Base-by-base conservation (phyloP, 1,284 basidiomycete species). In the Anthracocystis walkeri region DNA sequence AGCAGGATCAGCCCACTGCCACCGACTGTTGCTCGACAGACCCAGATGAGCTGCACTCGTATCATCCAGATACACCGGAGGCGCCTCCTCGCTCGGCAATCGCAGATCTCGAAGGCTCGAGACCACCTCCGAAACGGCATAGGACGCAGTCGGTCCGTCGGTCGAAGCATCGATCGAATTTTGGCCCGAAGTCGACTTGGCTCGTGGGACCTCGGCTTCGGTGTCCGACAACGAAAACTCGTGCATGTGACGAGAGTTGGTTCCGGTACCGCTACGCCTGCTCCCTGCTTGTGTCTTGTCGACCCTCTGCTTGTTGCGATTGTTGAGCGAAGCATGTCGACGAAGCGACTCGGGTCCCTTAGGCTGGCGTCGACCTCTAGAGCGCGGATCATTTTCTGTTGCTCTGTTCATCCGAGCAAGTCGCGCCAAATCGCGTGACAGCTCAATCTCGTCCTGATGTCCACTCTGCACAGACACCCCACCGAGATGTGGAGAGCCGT, bases 151-250 rank as follows among this genome's bases (percentile, higher is more conserved):
- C 12, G 62, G 45, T 2, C 53, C 61, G 16, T 57, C 66, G 18
- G 61, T 65, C 16, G 61, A 58, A 31, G 56, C 60, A 7, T 65
- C 63, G 29, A 57, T 48, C 51, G 66, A 69, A 31, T 63, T 62
- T 48, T 65, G 64, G 8, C 64, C 65, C 16, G 70, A 66, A 4
- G 70, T 41, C 35, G 62, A 69, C 44, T 56, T 68, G 33, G 71
- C 64, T 14, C 50, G 42, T 5, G 71, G 64, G 44, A 78, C 61
- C 35, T 79, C 78, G 16, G 77, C 70, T 29, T 80, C 78, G 23
- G 76, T 78, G 33, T 80, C 78, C 18, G 70, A 74, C 7, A 77
- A 58, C 18, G 78, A 78, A 41, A 69, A 69, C 35, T 80, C 76
- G 40, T 71, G 68, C 11, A 48, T 59, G 41, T 73, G 76, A 12